phyloP scores from a whole-genome alignment of 2,329 filamentous ascomycete species.

The Colletotrichum sp. region DNA sequence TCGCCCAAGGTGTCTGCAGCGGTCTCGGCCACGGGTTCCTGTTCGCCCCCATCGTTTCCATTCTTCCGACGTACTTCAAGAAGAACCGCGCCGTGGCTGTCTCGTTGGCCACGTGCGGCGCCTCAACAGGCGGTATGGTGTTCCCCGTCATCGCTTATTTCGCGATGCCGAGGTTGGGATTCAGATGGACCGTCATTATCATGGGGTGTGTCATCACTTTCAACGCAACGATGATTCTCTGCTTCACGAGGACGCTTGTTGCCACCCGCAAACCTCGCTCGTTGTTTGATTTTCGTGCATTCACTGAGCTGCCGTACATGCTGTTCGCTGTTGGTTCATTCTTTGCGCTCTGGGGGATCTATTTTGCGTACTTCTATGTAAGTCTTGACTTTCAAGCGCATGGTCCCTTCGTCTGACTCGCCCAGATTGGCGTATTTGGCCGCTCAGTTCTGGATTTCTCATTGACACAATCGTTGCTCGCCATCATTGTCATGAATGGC shows the following conservation, averaged over 20 bases:
- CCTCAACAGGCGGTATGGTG: too few relatives aligned
- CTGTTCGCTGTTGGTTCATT: accelerated
- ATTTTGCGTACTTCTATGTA: background rate
- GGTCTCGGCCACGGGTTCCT: too few relatives aligned
- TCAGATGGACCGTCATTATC: too few relatives aligned
- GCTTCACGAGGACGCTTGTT: background rate
- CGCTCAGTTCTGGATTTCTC: background rate
- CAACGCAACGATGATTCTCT: background rate
- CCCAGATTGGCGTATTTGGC: background rate
- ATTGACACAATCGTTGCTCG: background rate
- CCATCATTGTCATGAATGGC: background rate
- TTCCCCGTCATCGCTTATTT: too few relatives aligned
- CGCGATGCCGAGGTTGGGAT: too few relatives aligned
- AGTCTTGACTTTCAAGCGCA: background rate
- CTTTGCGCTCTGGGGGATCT: background rate
- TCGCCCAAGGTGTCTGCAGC: too few relatives aligned
- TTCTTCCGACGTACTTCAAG: too few relatives aligned
- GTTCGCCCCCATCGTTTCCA: too few relatives aligned
- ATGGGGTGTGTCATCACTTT: accelerated
- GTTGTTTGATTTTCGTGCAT: background rate
- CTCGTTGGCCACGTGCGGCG: too few relatives aligned
- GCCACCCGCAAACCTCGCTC: background rate
- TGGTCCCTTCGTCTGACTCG: background rate
- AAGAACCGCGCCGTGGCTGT: too few relatives aligned
- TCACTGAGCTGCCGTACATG: background rate